Conservation (phyloP, 805 yeast genomes). For the Barnettozyma californica region DNA sequence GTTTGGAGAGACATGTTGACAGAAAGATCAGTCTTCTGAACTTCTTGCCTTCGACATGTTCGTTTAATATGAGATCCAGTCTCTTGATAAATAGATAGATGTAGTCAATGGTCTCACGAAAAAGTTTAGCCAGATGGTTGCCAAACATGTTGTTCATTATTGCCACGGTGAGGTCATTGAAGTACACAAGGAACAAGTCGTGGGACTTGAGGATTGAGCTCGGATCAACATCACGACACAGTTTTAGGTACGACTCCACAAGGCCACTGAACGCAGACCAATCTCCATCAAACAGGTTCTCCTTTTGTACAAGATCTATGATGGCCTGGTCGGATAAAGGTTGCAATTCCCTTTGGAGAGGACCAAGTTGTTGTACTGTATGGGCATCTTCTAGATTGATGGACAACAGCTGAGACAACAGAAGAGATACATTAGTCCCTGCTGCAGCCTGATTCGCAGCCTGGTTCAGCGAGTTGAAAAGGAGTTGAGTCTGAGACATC, state of each 20-base stretch:
- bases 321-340: conserved; percentile 10
- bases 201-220: conserved; percentile 50
- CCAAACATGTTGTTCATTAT: conserved; percentile 38
- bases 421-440: not conserved
- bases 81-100: conserved; percentile 41
- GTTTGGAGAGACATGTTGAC: conserved; percentile 22
- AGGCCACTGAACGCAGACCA: conserved; percentile 42
- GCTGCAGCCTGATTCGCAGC: not conserved
- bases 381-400: conserved; percentile 10
- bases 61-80: conserved; percentile 39
- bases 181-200: conserved; percentile 44
- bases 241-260: conserved; percentile 37
- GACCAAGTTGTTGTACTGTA: conserved; percentile 6
- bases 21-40: conserved; percentile 29
- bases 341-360: conserved; percentile 20
- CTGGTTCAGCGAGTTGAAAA: not conserved
- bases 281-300: conserved; percentile 28
- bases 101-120: conserved; percentile 34
- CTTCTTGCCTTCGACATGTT: conserved; percentile 38
- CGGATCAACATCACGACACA: conserved; percentile 48
- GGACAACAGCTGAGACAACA: conserved; percentile 11
- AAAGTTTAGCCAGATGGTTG: conserved; percentile 31
- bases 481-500: not conserved
- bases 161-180: conserved; percentile 44
- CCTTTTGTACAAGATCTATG: conserved; percentile 22